Base-by-base conservation (phyloP, 805 yeast species). In the Candida chilensis region DNA sequence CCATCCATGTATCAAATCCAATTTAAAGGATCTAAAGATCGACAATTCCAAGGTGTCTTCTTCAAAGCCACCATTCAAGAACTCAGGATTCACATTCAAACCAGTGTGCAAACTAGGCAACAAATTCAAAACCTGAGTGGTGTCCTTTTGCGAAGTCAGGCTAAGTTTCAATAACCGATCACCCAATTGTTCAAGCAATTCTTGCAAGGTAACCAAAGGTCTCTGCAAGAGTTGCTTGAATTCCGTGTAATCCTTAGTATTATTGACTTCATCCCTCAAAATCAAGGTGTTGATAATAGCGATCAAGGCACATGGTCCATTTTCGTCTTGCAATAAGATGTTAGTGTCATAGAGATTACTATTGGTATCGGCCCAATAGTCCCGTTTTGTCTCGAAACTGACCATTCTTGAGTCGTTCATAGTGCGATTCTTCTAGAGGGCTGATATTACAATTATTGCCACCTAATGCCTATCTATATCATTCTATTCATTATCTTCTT, bases 271-370 rank as follows among this genome's bases (percentile, higher is more conserved):
- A 28, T 50, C 42, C 3, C 74, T 56, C 13, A 87, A 50, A 5
- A 85, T 48, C 11, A 88, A 48, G 0, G 85, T 70, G 47, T 88
- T 88, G 29, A 74, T 66, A 24, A 88, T 54, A 0, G 95, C 88
- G 10, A 88, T 67, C 22, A 88, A 52, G 2, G 95, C 94, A 47
- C 95, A 87, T 0, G 96, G 95, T 0, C 96, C 96, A 45, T 86
- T 85, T 28, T 57, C 62, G 37, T 84, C 83, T 56, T 87, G 96
- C 14, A 85, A 52, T 3, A 88, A 55, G 20, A 87, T 72, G 25
- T 74, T 74, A 34, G 78, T 65, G 38, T 34, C 37, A 18, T 22
- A 22, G 25, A n/a, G 13, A 15, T 22, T 22, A 15, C 49, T 50
- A 28, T 52, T 52, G 39, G 57, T 52, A 27, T 52, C 56, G 18